These are phyloP conservation scores for Exophiala spinifera DNA, from an alignment of 2,329 filamentous ascomycete species.

Conservation along the genomic window DNA sequence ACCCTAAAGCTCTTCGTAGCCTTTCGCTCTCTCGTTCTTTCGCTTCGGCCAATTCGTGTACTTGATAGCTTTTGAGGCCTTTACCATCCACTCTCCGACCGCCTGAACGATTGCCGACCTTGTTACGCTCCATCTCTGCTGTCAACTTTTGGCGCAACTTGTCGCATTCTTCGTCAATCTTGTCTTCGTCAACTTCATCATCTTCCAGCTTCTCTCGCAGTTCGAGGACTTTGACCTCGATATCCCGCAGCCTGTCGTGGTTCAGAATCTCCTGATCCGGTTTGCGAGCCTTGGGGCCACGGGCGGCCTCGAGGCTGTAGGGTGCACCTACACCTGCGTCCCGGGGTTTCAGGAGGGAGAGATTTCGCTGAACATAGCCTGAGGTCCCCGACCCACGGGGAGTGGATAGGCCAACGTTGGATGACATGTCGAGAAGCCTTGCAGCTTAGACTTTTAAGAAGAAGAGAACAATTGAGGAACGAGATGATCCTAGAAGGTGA, in stretches of 20 bases:
- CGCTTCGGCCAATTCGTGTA: conserved; percentile 91
- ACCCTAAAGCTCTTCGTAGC: conserved; percentile 79
- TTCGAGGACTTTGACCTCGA: conserved; percentile 93
- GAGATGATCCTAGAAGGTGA: too few relatives aligned
- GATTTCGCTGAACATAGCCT: conserved; percentile 95
- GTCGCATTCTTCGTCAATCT: conserved; percentile 77
- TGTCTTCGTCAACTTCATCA: conserved; percentile 72
- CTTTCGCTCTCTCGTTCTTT: conserved; percentile 95
- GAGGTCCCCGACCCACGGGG: conserved; percentile 94
- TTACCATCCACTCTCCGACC: conserved; percentile 38
- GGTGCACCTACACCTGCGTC: conserved; percentile 66
- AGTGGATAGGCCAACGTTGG: conserved; percentile 93
- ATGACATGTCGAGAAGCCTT: conserved; percentile 63
- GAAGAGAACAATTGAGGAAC: too few relatives aligned
- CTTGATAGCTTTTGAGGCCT: conserved; percentile 83
- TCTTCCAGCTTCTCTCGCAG: conserved; percentile 89
- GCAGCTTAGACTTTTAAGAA: too few relatives aligned
- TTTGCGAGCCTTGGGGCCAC: conserved; percentile 61
- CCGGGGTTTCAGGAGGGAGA: conserved; percentile 80
- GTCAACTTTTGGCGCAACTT: conserved; percentile 63
- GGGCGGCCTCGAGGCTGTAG: conserved; percentile 48
- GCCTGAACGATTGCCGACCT: conserved; percentile 29
- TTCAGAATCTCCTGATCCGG: conserved; percentile 91
- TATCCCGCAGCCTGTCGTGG: conserved; percentile 84
- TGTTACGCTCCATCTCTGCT: conserved; percentile 49